Evolutionary conservation across 805 yeast genomes (phyloP).

Genomic region (Wickerhamomyces mucosus): DNA sequence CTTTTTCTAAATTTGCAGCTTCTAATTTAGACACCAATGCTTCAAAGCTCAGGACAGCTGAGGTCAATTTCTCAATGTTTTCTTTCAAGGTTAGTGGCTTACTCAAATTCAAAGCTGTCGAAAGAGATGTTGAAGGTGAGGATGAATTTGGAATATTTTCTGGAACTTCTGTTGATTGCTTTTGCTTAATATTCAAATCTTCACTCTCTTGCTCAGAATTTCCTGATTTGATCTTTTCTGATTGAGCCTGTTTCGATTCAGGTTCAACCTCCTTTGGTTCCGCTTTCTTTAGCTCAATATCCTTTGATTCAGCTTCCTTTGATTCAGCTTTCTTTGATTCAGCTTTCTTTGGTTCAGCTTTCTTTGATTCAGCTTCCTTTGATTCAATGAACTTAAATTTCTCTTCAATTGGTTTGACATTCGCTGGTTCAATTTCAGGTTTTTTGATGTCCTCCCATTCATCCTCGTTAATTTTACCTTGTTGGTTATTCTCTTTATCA

Average conservation of each 20-base stretch:
- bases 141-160: not conserved
- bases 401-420: conserved; percentile 5
- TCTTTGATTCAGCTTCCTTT: conserved; percentile 8
- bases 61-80: conserved; percentile 58
- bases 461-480: conserved; percentile 26
- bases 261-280: conserved; percentile 9
- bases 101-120: conserved; percentile 8
- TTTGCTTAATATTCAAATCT: conserved; percentile 5
- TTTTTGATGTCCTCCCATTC: conserved; percentile 18
- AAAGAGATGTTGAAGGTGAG: not conserved
- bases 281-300: conserved; percentile 8
- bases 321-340: conserved; percentile 7
- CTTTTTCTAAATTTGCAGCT: conserved; percentile 52
- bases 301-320: conserved; percentile 16
- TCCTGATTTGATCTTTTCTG: conserved; percentile 1
- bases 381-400: not conserved
- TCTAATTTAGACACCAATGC: conserved; percentile 40
- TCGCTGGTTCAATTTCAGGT: conserved; percentile 6
- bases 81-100: conserved; percentile 58
- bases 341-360: conserved; percentile 5
- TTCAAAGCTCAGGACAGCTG: conserved; percentile 50
- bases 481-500: conserved; percentile 20
- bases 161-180: conserved; percentile 9
- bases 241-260: conserved; percentile 7
- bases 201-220: too few species aligned